These are phyloP conservation scores for Opeltia flavorubescens DNA, from an alignment of 495 filamentous ascomycete species.

Conservation along the genomic window DNA sequence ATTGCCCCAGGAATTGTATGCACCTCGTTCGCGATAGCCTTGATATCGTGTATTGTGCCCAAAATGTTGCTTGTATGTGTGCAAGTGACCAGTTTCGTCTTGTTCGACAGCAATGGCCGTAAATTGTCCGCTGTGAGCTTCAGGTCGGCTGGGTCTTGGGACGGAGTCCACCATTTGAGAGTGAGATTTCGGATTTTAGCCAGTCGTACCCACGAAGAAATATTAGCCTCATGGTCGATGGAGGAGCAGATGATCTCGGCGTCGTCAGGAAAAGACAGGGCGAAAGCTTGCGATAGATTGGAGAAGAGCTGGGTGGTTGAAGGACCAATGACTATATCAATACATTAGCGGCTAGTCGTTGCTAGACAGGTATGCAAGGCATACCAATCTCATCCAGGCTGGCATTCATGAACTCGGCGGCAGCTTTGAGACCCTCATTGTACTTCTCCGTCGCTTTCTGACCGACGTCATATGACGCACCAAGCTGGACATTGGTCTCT, in stretches of 20 bases:
- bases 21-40: conserved; percentile 37
- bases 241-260: conserved; percentile 52
- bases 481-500: conserved; percentile 58
- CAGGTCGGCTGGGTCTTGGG: conserved; percentile 28
- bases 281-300: conserved; percentile 41
- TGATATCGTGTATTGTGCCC: conserved; percentile 51
- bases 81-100: conserved; percentile 51
- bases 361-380: conserved; percentile 3
- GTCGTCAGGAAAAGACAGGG: conserved; percentile 41
- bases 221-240: conserved; percentile 61
- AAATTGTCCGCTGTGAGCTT: conserved; percentile 39
- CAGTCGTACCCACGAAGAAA: conserved; percentile 52
- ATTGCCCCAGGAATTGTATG: conserved; percentile 33
- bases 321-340: conserved; percentile 39
- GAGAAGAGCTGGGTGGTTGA: conserved; percentile 62
- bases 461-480: conserved; percentile 45
- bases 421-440: conserved; percentile 39
- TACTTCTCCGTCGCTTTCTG: conserved; percentile 41
- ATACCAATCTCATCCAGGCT: conserved; percentile 43
- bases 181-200: conserved; percentile 38
- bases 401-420: conserved; percentile 55
- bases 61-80: conserved; percentile 61
- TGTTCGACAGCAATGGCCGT: conserved; percentile 35
- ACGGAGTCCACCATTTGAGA: conserved; percentile 53
- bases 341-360: neutral